A percentile compares a stretch with the other conserved stretches of the same genome.
These are phyloP conservation scores for Aspergillus hortae DNA, from an alignment of 2,329 filamentous ascomycete genomes.

Conservation along the genomic window DNA sequence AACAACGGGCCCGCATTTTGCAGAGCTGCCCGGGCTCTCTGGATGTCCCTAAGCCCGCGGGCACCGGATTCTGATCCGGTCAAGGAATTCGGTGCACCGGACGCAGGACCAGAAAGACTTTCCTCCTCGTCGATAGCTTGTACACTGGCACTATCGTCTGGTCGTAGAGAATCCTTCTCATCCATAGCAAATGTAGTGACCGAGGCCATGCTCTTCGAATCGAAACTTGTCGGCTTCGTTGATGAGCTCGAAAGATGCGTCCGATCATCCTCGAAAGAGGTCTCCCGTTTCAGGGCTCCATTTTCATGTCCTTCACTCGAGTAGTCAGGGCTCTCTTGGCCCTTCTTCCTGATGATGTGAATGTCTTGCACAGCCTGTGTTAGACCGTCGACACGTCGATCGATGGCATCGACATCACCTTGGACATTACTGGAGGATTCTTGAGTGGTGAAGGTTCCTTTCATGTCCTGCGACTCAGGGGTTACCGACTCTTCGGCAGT, in stretches of 20 bases:
- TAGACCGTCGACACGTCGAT: constrained; percentile 28
- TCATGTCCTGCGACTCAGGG: constrained; percentile 18
- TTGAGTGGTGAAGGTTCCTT: constrained; percentile 15
- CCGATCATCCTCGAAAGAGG: constrained; percentile 44
- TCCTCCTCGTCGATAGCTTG: constrained; percentile 91
- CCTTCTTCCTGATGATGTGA: constrained; percentile 26
- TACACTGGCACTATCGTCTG: constrained; percentile 92
- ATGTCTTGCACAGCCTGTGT: constrained; percentile 32
- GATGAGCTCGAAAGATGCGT: constrained; percentile 56
- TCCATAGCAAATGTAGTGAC: constrained; percentile 94
- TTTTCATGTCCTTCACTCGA: constrained; percentile 27
- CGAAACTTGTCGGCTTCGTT: constrained; percentile 83
- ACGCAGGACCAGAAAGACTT: constrained; percentile 70
- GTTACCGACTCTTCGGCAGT: constrained; percentile 13
- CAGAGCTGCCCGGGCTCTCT: constrained; percentile 27
- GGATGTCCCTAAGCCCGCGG: constrained; percentile 27
- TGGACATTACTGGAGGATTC: constrained; percentile 15
- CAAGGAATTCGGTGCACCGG: constrained; percentile 70
- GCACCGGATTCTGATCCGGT: constrained; percentile 75
- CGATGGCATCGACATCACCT: constrained; percentile 15
- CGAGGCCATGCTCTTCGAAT: constrained; percentile 91
- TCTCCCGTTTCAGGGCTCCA: constrained; percentile 32
- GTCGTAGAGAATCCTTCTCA: constrained; percentile 90
- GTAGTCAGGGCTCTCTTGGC: constrained; percentile 22
- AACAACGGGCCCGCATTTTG: constrained; percentile 26